Base-by-base conservation (phyloP, 1,284 basidiomycete species). In the Volvariella volvacea region DNA sequence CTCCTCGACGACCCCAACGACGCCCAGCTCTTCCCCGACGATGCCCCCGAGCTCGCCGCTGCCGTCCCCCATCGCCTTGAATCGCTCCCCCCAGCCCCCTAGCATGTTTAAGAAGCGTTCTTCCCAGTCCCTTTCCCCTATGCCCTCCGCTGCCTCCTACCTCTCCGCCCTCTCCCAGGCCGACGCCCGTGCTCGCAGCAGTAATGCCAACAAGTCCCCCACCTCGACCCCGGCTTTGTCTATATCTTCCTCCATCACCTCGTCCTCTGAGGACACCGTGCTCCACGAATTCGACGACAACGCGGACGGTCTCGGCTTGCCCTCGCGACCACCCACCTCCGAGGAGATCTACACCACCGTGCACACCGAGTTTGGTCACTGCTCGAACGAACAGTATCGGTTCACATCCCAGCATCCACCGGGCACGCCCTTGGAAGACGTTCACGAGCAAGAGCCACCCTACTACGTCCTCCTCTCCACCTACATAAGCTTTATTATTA, bases 391-490 rank as follows among this genome's bases (percentile, higher is more conserved):
- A 47, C 63, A 64, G 33, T 91, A 80, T 58, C 73, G 90, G 15
- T 76, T 80, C 54, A 74, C 70, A 12, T 87, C 86, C 0, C 68
- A 77, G 51, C 81, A 91, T 58, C 65, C 69, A 17, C 60, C 64
- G 2, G 77, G 74, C 15, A 65, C 66, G 8, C 65, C 71, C 6
- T 60, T 82, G 45, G 63, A 73, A 39, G 64, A 67, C 22, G 74
- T 79, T 48, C 70, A 74, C 22, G 80, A 86, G 48, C 76, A 83
- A 52, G 87, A 90, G 56, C 92, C 92, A 3, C 89, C 91, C 1
- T 94, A 94, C 64, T 90, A 90, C 61, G 84, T 95, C 53, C 74
- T 96, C 20, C 68, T 97, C 48, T 84, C 88, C n/a, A 95, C 92
- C 3, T 97, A 96, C 63, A 74, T 94, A 60, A 87, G 83, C 66